Conservation (phyloP, 176 grass and related monocot species). For the Miscanthus lutarioriparius region DNA sequence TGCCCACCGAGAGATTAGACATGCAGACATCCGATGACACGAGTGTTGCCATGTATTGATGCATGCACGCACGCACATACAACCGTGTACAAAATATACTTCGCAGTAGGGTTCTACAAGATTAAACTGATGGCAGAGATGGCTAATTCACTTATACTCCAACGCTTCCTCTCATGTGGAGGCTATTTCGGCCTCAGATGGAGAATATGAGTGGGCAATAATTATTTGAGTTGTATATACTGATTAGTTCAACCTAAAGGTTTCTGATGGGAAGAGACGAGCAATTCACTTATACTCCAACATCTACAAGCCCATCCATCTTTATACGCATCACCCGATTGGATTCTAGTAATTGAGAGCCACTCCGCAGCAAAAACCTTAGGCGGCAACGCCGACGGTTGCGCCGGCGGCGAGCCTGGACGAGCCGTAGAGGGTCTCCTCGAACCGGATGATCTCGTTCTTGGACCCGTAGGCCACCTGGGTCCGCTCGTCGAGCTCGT, state of each 20-base stretch:
- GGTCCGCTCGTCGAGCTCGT: conserved; percentile 67
- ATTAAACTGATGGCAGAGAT: too few species aligned
- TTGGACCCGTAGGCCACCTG: conserved; percentile 94
- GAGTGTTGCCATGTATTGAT: conserved; percentile 1
- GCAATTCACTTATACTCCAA: background rate
- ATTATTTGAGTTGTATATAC: too few species aligned
- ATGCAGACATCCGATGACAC: conserved; percentile 27
- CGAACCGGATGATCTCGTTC: conserved; percentile 99
- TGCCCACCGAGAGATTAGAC: background rate
- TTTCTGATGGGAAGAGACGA: too few species aligned
- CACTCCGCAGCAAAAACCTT: background rate
- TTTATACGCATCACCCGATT: conserved; percentile 16
- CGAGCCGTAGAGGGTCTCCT: conserved; percentile 86
- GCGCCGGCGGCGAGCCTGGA: conserved; percentile 62
- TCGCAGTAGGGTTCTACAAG: too few species aligned
- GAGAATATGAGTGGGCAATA: too few species aligned
- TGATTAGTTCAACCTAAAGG: too few species aligned
- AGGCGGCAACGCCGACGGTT: conserved; percentile 62
- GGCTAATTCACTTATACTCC: too few species aligned
- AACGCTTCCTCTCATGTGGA: too few species aligned
- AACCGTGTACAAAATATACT: too few species aligned
- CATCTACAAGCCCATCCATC: conserved; percentile 16
- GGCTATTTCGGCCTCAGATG: too few species aligned
- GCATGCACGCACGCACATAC: background rate
- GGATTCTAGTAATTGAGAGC: background rate